Evolutionary conservation across 2,329 filamentous ascomycete species (phyloP).

Genomic region (Aspergillus persii): DNA sequence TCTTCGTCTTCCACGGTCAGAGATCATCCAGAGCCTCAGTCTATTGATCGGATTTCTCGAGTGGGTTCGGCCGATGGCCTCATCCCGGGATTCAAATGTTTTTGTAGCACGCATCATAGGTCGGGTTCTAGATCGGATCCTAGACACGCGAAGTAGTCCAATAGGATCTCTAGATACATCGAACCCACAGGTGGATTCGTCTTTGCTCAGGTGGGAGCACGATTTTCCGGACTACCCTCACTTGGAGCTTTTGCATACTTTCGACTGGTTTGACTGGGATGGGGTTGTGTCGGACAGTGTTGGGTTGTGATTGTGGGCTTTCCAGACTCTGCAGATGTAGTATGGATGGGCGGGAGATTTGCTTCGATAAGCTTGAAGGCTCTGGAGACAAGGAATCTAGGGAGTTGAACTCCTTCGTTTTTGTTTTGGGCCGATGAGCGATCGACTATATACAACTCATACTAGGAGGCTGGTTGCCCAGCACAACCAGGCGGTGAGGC

Average conservation of each 20-base stretch:
- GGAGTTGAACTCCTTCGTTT: no score
- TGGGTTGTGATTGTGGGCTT: background rate
- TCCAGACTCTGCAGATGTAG: no score
- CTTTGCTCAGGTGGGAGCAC: background rate
- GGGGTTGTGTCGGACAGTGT: background rate
- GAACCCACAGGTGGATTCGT: background rate
- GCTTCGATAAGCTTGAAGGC: no score
- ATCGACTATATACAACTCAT: background rate
- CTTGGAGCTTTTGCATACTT: slow-evolving; percentile 2
- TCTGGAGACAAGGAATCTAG: no score
- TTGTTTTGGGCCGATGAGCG: no score
- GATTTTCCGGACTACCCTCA: background rate
- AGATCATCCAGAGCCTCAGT: slow-evolving; percentile 2
- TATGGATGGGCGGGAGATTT: no score
- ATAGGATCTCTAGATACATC: background rate
- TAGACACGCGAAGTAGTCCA: background rate
- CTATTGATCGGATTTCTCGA: slow-evolving; percentile 3
- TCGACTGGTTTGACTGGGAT: slow-evolving; percentile 5
- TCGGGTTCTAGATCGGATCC: slow-evolving; percentile 3
- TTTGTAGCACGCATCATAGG: slow-evolving; percentile 1
- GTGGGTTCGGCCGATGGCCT: background rate
- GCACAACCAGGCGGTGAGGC: slow-evolving; percentile 5
- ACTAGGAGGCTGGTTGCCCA: background rate
- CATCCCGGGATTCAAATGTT: background rate
- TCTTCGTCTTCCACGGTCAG: background rate